These are phyloP conservation scores for Nigrograna mackinnonii DNA, from an alignment of 2,329 filamentous ascomycete genomes.

Conservation along the genomic window DNA sequence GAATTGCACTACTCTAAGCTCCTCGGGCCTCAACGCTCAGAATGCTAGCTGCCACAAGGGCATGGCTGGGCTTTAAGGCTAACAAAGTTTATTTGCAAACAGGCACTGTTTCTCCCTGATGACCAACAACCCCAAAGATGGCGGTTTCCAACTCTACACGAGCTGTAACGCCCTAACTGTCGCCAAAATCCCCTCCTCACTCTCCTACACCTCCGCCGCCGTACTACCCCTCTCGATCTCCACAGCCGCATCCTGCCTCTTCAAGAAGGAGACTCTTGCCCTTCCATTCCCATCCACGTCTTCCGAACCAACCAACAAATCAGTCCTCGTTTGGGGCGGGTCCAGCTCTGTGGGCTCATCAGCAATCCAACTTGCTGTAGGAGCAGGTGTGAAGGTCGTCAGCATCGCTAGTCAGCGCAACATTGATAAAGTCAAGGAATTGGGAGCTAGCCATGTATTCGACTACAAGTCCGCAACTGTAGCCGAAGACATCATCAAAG, in stretches of 20 bases:
- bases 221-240: slow-evolving; percentile 51
- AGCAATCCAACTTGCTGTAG: slow-evolving; percentile 49
- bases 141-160: slow-evolving; percentile 41
- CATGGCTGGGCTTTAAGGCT: too few relatives aligned
- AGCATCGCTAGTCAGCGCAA: slow-evolving; percentile 41
- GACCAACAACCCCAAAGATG: slow-evolving; percentile 22
- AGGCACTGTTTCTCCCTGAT: slow-evolving; percentile 31
- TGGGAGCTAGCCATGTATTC: slow-evolving; percentile 34
- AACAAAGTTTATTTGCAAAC: not conserved
- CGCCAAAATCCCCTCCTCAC: slow-evolving; percentile 41
- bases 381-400: slow-evolving; percentile 46
- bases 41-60: too few relatives aligned
- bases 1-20: not conserved
- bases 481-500: slow-evolving; percentile 43
- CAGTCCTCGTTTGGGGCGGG: slow-evolving; percentile 57
- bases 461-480: slow-evolving; percentile 35
- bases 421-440: slow-evolving; percentile 24
- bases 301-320: slow-evolving; percentile 34
- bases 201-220: slow-evolving; percentile 42
- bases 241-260: slow-evolving; percentile 49
- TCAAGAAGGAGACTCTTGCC: slow-evolving; percentile 42
- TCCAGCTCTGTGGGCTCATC: slow-evolving; percentile 46
- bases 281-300: slow-evolving; percentile 43
- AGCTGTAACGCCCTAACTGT: slow-evolving; percentile 28
- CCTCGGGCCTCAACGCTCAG: not conserved